A percentile compares a stretch with the other conserved stretches of the same genome.
Evolutionary conservation across 2,329 filamentous ascomycete genomes (phyloP).

Genomic region (Cercospora berteroae): DNA sequence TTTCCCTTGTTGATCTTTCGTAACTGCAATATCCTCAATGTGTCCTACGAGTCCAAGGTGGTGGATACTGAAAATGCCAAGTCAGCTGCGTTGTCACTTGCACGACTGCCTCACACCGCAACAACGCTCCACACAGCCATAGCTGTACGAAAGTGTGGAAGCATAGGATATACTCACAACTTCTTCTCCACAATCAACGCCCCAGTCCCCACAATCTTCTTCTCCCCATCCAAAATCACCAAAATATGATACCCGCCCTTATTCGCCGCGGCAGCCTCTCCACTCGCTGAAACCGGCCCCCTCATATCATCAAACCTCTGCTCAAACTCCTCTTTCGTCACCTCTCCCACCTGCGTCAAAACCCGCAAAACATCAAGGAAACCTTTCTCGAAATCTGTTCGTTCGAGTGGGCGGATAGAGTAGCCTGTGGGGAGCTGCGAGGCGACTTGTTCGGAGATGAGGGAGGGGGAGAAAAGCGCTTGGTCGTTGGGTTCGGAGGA

Average conservation of each 20-base stretch:
- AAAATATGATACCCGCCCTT: constrained; percentile 82
- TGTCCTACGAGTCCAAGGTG: constrained; percentile 81
- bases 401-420: constrained; percentile 74
- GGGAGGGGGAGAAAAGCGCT: constrained; percentile 69
- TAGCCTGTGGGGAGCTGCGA: constrained; percentile 76
- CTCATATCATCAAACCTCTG: constrained; percentile 81
- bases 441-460: constrained; percentile 75
- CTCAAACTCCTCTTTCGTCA: constrained; percentile 70
- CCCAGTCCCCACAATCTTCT: constrained; percentile 81
- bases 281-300: not conserved
- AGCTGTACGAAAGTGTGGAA: too few species aligned
- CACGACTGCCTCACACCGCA: not conserved
- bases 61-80: constrained; percentile 58
- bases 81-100: not conserved
- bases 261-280: constrained; percentile 38
- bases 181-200: constrained; percentile 90
- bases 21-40: constrained; percentile 96
- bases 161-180: constrained; percentile 70
- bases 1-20: constrained; percentile 94
- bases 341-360: constrained; percentile 88
- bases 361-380: constrained; percentile 91
- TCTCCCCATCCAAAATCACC: constrained; percentile 72
- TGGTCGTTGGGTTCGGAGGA: constrained; percentile 16
- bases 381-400: constrained; percentile 72
- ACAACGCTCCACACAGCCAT: too few species aligned